Evolutionary conservation across 1,139 yeast genomes (phyloP), one percentile per base, ranked within the genome.

Genomic region (Spathaspora jeffriesii): DNA sequence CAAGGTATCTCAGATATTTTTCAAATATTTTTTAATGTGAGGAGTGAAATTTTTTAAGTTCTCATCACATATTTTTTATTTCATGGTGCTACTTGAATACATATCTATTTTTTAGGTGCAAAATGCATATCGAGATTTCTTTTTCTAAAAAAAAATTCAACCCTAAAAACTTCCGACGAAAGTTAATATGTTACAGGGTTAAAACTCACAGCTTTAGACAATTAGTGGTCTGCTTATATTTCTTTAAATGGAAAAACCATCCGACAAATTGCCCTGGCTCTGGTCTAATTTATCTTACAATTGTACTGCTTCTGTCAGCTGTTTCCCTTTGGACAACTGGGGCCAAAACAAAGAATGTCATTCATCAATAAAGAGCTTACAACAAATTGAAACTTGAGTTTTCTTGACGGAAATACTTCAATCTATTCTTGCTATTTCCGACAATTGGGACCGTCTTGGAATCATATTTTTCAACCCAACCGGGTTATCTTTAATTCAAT

Each of bases 11-110:
- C 17, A 30, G 20, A 3, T 18, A 34, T 34, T 34, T 34, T 34
- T 18, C 10, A 18, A 18, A 15, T 34, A 34, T 34, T 34, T 34
- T 34, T 34, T 34, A 34, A 30, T 34, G 38, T 34, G 38, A 34
- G 20, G 38, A 15, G 38, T 17, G 38, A 18, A 5, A 34, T 34
- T 34, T 34, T 34, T 14, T 30, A 14, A 34, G 4, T 18, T 18
- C 18, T 22, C 23, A 17, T 34, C 38, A 34, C 38, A 34, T 34
- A 18, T 34, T 15, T 34, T 34, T 34, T 18, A 34, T 32, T 32
- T 15, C 37, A 15, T 13, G n/a, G n/a, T n/a, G n/a, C n/a, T n/a
- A n/a, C n/a, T n/a, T n/a, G n/a, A 15, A 17, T 4, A 17, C 20
- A 6, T 7, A 5, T 34, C 8, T 18, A 15, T 32, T 15, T 34